phyloP scores from a whole-genome alignment of 164 flowering plant species.

The Litsea cubeba region DNA sequence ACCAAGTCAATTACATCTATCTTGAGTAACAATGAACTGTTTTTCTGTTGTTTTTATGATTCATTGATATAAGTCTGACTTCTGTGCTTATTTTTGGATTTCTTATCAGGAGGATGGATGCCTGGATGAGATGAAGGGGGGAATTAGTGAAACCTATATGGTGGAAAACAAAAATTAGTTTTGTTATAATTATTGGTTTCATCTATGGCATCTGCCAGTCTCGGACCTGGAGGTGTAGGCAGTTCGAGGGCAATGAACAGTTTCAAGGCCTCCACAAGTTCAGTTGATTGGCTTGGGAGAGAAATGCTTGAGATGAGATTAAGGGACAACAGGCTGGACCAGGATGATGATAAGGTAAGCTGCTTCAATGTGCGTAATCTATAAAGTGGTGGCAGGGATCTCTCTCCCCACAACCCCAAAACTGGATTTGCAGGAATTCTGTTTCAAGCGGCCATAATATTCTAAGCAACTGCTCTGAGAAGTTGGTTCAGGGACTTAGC shows the following conservation, averaged over 20 bases:
- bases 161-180: slow-evolving; percentile 23
- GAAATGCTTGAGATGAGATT: slow-evolving; percentile 92
- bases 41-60: neutral
- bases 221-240: slow-evolving; percentile 77
- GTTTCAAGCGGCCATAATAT: neutral
- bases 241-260: slow-evolving; percentile 71
- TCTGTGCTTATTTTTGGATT: slow-evolving; percentile 3
- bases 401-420: neutral
- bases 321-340: slow-evolving; percentile 58
- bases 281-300: slow-evolving; percentile 86
- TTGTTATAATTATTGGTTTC: neutral
- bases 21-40: neutral
- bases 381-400: neutral
- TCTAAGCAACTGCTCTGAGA: neutral
- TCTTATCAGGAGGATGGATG: slow-evolving; percentile 28
- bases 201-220: slow-evolving; percentile 68
- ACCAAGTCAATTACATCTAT: neutral
- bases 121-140: slow-evolving; percentile 19
- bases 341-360: slow-evolving; percentile 73
- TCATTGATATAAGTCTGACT: neutral
- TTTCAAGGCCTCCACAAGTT: slow-evolving; percentile 70
- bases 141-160: slow-evolving; percentile 1
- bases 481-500: neutral
- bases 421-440: neutral
- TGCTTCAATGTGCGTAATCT: neutral